Base-by-base conservation (phyloP, 1,284 basidiomycete genomes). In the Psilocybe mexicana region DNA sequence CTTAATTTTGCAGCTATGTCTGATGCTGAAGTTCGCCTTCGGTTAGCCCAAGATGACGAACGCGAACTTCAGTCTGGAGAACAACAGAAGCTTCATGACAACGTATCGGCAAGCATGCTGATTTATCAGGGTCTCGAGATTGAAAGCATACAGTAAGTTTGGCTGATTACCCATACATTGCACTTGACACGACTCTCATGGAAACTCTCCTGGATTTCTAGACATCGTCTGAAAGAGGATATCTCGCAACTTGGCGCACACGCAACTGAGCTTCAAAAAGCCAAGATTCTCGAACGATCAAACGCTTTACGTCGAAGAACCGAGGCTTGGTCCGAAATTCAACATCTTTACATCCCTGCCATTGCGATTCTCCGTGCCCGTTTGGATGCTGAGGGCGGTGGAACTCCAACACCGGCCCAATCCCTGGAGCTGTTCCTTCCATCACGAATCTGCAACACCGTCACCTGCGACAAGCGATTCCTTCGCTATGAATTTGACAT, bases 401-500 rank as follows among this genome's bases (percentile, higher is more conserved):
- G 3, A 54, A 56, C 28, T 49, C 44, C 2, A 5, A n/a, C 33
- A 10, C 53, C 40, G 0, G 46, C 64, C 0, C 52, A 65, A 24
- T 58, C 61, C 6, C 51, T 64, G 11, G 43, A 58, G 10, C 61
- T 73, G 0, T 51, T 61, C 35, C 61, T 74, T 0, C 69, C 67
- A 1, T 72, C 69, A 0, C n/a, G n/a, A n/a, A n/a, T 23, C 47
- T 1, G 26, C 64, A 0, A 10, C 57, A 1, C 50, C 4, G n/a
- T 51, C 3, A 6, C 6, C 10, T 59, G 54, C 7, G 66, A 61
- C 33, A 54, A 62, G 23, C 1, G 12, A 6, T 48, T 58, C 47
- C 68, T n/a, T 25, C 59, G 58, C 0, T 61, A 65, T 46, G 72
- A 76, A 56, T 75, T 24, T 67, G 71, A 0, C 61, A 61, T 24